A percentile compares a stretch with the other conserved stretches of the same genome.
These are phyloP conservation scores for Cystofilobasidium ferigula DNA, from an alignment of 768 basidiomycete species.

Conservation along the genomic window DNA sequence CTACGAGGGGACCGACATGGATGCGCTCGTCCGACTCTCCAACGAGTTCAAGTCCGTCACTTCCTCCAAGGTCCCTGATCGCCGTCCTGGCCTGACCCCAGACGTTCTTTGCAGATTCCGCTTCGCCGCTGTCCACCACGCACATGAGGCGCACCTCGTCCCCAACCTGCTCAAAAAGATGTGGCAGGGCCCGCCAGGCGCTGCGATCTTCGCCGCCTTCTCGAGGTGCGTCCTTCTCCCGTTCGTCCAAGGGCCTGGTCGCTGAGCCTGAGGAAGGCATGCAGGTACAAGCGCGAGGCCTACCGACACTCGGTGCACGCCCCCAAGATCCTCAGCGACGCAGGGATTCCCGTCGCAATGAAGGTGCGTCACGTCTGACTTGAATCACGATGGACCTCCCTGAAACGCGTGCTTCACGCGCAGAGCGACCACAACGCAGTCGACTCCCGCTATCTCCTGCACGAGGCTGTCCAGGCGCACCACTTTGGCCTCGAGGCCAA, in stretches of 20 bases:
- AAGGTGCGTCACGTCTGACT: slow-evolving; percentile 44
- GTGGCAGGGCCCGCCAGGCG: slow-evolving; percentile 61
- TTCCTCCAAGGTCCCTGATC: slow-evolving; percentile 22
- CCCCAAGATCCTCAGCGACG: slow-evolving; percentile 56
- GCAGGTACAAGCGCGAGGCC: slow-evolving; percentile 59
- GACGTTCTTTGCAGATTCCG: background rate
- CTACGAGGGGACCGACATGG: slow-evolving; percentile 58
- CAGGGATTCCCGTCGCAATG: slow-evolving; percentile 59
- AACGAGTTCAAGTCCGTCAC: slow-evolving; percentile 56
- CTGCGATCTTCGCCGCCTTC: slow-evolving; percentile 46
- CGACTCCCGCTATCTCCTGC: slow-evolving; percentile 49
- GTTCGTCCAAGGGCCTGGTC: too few species aligned
- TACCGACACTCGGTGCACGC: slow-evolving; percentile 72
- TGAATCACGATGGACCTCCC: background rate
- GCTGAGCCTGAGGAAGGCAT: background rate
- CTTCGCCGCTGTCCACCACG: slow-evolving; percentile 41
- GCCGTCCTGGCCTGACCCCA: too few species aligned
- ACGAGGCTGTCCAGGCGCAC: slow-evolving; percentile 36
- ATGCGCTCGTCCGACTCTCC: slow-evolving; percentile 47
- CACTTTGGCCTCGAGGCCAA: slow-evolving; percentile 55
- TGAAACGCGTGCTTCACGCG: too few species aligned
- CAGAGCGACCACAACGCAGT: slow-evolving; percentile 14
- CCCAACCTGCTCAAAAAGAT: slow-evolving; percentile 59
- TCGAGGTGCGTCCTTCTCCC: slow-evolving; percentile 50
- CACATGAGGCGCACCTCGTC: slow-evolving; percentile 65